Evolutionary conservation across 768 basidiomycete species (phyloP).

Genomic region (Glaciozyma martinii): DNA sequence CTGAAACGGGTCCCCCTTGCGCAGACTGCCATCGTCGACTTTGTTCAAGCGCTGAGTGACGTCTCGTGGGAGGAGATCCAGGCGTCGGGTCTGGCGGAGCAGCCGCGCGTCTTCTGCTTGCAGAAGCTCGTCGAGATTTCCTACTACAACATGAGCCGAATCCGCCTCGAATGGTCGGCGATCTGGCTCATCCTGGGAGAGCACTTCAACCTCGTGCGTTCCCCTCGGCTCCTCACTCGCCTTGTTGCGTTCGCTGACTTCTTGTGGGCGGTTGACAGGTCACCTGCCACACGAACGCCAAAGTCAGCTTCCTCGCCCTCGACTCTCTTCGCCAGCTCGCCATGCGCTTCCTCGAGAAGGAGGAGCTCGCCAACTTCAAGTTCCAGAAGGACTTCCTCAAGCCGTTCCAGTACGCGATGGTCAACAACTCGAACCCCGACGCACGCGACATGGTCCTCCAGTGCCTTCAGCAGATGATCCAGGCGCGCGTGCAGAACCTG

Average conservation of each 20-base stretch:
- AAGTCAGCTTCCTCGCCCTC: conserved; percentile 91
- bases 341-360: conserved; percentile 98
- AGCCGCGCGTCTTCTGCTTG: conserved; percentile 89
- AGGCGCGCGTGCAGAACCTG: conserved; percentile 85
- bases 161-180: conserved; percentile 95
- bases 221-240: not conserved
- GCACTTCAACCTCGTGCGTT: conserved; percentile 84
- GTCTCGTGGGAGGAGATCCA: conserved; percentile 99
- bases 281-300: conserved; percentile 94
- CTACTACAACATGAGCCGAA: conserved; percentile 98
- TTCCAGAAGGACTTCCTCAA: conserved; percentile 99
- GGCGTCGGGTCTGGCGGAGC: conserved; percentile 85
- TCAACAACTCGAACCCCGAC: conserved; percentile 89
- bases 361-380: conserved; percentile 93
- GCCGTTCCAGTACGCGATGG: conserved; percentile 97
- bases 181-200: conserved; percentile 96
- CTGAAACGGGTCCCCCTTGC: not conserved
- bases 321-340: conserved; percentile 93
- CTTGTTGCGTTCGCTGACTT: not conserved
- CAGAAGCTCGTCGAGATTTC: conserved; percentile 98
- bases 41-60: conserved; percentile 88
- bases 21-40: conserved; percentile 93
- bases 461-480: conserved; percentile 98
- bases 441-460: conserved; percentile 95
- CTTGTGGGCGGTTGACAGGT: conserved; percentile 50